Evolutionary conservation across 2,329 filamentous ascomycete genomes (phyloP), one percentile per base, ranked within the genome.

Genomic region (Zelopaecilomyces penicillatus): DNA sequence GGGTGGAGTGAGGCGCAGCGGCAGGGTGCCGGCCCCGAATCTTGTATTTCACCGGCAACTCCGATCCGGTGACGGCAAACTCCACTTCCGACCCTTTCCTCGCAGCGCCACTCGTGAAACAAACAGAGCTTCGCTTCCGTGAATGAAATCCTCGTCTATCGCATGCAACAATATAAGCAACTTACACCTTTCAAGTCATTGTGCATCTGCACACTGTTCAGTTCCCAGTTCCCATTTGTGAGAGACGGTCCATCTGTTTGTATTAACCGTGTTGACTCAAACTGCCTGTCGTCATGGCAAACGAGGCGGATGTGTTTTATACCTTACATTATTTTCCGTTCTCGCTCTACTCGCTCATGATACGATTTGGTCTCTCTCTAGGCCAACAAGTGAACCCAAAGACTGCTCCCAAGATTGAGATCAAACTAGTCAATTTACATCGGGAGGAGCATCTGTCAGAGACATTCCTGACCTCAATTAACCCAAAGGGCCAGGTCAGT

Each of bases 281-380:
- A 8, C 12, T 33, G 4, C 44, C 35, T 40, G 19, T 19, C 19
- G 19, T 44, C 32, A 55, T 53, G 49, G 43, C 47, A 11, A 49
- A 49, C 29, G 27, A 42, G 11, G 28, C 30, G 11, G 42, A 30
- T 11, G 37, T 38, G 31, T 39, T 50, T n/a, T 59, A 55, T 40
- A 60, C 54, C 30, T 51, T 63, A 42, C 54, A 61, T 41, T 58
- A 56, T 45, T 63, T 54, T 12, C 54, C 56, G 5, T 61, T 57
- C 43, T 61, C 57, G 3, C 46, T 61, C 9, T 61, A 63, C 42
- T 61, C 60, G 6, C 50, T 61, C 12, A 57, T 60, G 52, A 53
- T 54, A n/a, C 56, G 56, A 11, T 60, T 61, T 45, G 55, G 50
- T 26, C 52, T 61, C 26, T 54, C 52, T 11, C 47, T 62, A 7